Conservation (phyloP, 306 rosid species). For the Sicyos baderoa region DNA sequence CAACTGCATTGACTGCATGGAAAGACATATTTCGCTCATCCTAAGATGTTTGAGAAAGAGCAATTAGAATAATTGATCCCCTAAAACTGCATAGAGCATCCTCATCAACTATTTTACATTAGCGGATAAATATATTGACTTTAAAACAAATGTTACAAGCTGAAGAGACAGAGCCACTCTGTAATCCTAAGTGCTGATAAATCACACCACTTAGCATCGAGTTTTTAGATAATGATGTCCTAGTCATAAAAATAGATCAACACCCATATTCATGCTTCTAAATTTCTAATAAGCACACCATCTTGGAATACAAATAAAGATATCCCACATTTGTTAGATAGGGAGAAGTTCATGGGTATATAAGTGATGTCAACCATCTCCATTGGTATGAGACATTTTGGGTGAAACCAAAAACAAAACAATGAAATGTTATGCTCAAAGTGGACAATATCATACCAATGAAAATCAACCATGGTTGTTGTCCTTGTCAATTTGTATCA, state of each 20-base stretch:
- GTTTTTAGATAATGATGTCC: background rate
- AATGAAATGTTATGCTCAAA: no score
- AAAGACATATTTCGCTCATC: conserved; percentile 32
- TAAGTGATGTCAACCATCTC: no score
- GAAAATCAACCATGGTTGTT: no score
- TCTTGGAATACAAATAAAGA: no score
- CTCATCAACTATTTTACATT: background rate
- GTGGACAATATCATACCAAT: no score
- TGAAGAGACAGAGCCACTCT: background rate
- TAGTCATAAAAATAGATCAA: background rate
- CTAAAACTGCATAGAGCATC: conserved; percentile 1
- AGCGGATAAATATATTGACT: background rate
- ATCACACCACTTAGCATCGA: background rate
- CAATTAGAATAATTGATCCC: conserved; percentile 12
- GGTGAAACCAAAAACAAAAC: no score
- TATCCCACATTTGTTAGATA: no score
- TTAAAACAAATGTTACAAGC: background rate
- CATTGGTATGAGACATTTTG: no score
- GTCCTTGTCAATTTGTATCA: no score
- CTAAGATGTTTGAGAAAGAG: conserved; percentile 26
- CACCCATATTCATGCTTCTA: background rate
- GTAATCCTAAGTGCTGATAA: background rate
- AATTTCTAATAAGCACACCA: background rate
- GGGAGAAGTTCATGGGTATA: no score
- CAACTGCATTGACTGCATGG: conserved; percentile 26